Conservation (phyloP, 78 protist genomes). For the Parvularia atlantis region DNA sequence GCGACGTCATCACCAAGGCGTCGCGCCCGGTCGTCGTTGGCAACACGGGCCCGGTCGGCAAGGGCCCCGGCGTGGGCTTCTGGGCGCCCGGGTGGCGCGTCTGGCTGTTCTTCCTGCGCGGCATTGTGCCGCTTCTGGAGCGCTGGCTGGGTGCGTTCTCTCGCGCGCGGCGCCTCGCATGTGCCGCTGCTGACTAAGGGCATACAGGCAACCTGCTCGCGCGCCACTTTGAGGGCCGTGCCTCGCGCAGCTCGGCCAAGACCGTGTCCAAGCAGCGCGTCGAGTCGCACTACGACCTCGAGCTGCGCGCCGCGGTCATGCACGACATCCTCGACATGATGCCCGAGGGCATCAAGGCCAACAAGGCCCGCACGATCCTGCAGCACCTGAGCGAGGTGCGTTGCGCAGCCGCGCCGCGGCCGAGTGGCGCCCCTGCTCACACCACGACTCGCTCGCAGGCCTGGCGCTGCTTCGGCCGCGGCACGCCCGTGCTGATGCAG, state of each 20-base stretch:
- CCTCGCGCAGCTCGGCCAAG: constrained; percentile 82
- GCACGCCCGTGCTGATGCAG: background rate
- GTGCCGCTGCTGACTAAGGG: too few species aligned
- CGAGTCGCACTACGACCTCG: constrained; percentile 95
- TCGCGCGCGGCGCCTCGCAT: too few species aligned
- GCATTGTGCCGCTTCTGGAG: constrained; percentile 98
- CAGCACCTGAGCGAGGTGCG: constrained; percentile 97
- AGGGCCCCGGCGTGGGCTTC: constrained; percentile 99
- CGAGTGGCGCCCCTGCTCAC: too few species aligned
- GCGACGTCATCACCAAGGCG: too few species aligned
- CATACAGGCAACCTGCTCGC: constrained; percentile 98
- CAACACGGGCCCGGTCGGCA: constrained; percentile 96
- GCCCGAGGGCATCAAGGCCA: constrained; percentile 96
- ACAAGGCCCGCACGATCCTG: constrained; percentile 84
- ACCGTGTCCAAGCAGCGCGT: constrained; percentile 98
- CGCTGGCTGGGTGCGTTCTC: constrained; percentile 99
- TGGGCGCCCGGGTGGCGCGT: constrained; percentile 99
- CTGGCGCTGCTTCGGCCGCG: too few species aligned
- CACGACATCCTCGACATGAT: constrained; percentile 98
- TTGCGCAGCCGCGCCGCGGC: too few species aligned
- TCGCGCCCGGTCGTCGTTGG: too few species aligned
- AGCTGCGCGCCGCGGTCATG: constrained; percentile 96
- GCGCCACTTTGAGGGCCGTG: constrained; percentile 98
- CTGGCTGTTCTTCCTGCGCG: constrained; percentile 99
- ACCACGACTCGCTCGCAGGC: too few species aligned